These are phyloP conservation scores for Pneumocystis carinii DNA, from an alignment of 1,139 yeast species.

Conservation along the genomic window DNA sequence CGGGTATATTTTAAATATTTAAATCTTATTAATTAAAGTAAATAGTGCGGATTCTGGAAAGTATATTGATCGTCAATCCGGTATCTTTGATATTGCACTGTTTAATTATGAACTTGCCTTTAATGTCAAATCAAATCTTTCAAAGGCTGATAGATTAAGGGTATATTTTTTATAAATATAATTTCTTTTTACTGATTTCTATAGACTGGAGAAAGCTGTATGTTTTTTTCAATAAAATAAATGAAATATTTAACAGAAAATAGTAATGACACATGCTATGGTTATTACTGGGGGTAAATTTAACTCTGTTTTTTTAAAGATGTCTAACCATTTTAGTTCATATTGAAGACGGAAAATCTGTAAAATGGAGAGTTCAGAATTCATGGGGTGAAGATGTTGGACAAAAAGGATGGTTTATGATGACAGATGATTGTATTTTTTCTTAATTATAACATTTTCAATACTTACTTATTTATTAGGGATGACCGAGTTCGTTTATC, in stretches of 20 bases:
- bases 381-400: conserved; percentile 54
- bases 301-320: background rate
- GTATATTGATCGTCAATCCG: conserved; percentile 34
- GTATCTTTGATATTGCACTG: conserved; percentile 41
- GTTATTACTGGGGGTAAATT: conserved; percentile 35
- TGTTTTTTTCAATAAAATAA: conserved; percentile 27
- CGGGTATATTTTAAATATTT: conserved; percentile 32
- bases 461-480: conserved; percentile 18
- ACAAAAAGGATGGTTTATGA: conserved; percentile 45
- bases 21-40: background rate
- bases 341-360: conserved; percentile 34
- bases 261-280: conserved; percentile 59
- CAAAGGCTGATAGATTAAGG: background rate
- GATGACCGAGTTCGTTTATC: conserved; percentile 54
- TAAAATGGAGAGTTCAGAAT: conserved; percentile 56
- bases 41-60: conserved; percentile 35
- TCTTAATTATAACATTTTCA: background rate
- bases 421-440: conserved; percentile 37
- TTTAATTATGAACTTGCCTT: conserved; percentile 45
- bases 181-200: background rate
- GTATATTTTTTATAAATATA: background rate
- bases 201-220: conserved; percentile 36
- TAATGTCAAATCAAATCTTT: conserved; percentile 20
- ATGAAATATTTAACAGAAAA: conserved; percentile 30
- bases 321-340: conserved; percentile 28